phyloP scores from a whole-genome alignment of 768 basidiomycete species.

The Nevesoporus exiguus region DNA sequence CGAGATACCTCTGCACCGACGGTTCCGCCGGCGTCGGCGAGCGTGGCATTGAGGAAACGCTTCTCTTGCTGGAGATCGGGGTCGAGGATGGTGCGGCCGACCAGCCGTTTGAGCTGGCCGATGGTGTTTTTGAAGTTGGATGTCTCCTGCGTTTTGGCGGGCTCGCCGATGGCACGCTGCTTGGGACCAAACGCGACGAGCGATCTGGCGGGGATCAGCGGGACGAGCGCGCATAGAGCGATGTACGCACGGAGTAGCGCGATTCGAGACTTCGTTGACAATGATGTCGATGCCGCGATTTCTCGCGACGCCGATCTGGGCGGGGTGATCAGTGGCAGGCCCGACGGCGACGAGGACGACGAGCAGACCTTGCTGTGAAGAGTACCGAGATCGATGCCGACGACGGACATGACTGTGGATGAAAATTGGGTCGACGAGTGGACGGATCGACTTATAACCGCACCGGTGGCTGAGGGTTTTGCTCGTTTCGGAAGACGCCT shows the following conservation, averaged over 20 bases:
- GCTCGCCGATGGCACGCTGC: slow-evolving; percentile 87
- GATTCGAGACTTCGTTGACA: slow-evolving; percentile 96
- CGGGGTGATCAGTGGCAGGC: neutral
- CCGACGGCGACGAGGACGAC: neutral
- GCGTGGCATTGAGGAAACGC: slow-evolving; percentile 83
- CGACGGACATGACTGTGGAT: slow-evolving; percentile 70
- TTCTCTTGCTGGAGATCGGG: slow-evolving; percentile 84
- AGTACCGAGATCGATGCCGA: slow-evolving; percentile 92
- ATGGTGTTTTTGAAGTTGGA: slow-evolving; percentile 98
- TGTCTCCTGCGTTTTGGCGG: slow-evolving; percentile 96
- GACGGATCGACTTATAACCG: neutral
- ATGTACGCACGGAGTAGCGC: slow-evolving; percentile 82
- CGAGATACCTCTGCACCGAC: slow-evolving; percentile 75
- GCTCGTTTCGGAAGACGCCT: slow-evolving; percentile 21
- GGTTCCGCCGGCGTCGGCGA: slow-evolving; percentile 80
- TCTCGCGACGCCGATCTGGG: slow-evolving; percentile 89
- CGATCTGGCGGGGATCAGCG: slow-evolving; percentile 52
- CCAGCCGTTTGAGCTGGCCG: slow-evolving; percentile 85
- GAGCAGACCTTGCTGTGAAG: slow-evolving; percentile 76
- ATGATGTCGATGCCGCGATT: slow-evolving; percentile 98
- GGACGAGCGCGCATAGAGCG: neutral
- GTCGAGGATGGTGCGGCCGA: slow-evolving; percentile 79
- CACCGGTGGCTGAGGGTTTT: slow-evolving; percentile 19
- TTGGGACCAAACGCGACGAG: slow-evolving; percentile 92
- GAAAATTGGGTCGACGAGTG: rapidly evolving